Evolutionary conservation across 176 grass and related monocot genomes (phyloP), one percentile per base, ranked within the genome.

Genomic region (Phoenix dactylifera): DNA sequence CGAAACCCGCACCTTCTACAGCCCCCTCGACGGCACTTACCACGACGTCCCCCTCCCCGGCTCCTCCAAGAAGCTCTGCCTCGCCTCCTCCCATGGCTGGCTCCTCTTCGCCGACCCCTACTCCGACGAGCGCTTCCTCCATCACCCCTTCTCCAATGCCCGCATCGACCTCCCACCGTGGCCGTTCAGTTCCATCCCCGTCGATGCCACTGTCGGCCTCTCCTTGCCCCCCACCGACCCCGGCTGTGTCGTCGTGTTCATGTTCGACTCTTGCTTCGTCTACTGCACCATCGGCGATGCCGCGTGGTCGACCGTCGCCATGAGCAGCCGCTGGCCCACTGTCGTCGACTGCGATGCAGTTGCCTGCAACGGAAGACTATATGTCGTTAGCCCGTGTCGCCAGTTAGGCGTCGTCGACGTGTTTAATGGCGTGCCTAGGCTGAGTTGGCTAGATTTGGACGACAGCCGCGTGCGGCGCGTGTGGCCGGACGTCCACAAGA

Each of bases 11-110:
- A 54, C 19, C 16, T 19, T 54, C n/a, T 54, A 54, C 16, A 54
- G n/a, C 52, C 52, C 52, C 52, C 1, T 54, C 15, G 52, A 54
- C 52, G 52, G 52, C 52, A 7, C 14, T 7, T 54, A 20, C 52
- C 52, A 19, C 17, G 5, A 19, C 52, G 16, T 54, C 52, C 2
- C 5, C 12, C 52, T 54, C 52, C 52, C n/a, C n/a, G 52, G 16
- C 19, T 20, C 17, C 16, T 54, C 52, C 16, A n/a, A 19, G 5
- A 54, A 54, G 52, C 19, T 6, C 52, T 54, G 52, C 16, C 19
- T 54, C 52, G 52, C 52, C 52, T 54, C 52, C 16, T 54, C 52
- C n/a, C 52, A 54, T 19, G 52, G 52, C n/a, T 54, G 52, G 52
- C 52, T 54, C 16, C 52, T 54, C 52, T 7, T 54, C 4, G n/a